These are phyloP conservation scores for Quercus rubra DNA, from an alignment of 306 rosid genomes.

Conservation along the genomic window DNA sequence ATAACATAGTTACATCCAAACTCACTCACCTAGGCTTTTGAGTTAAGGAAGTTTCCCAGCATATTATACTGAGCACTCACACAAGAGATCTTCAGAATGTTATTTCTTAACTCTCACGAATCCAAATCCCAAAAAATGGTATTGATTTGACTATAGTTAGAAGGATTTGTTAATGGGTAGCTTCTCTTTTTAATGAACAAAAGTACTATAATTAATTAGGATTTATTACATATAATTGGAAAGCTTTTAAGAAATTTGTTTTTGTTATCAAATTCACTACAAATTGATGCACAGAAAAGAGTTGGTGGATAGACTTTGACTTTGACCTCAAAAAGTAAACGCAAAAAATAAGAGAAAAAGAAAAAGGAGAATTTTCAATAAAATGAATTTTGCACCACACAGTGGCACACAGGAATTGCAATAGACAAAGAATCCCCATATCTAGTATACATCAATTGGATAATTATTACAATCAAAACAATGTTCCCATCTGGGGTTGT, in stretches of 20 bases:
- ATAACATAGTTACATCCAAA: not conserved
- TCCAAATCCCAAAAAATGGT: not conserved
- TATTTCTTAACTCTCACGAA: not conserved
- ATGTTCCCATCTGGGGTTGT: not conserved
- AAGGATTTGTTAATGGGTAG: not conserved
- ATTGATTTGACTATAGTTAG: not conserved
- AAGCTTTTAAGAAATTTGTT: not conserved
- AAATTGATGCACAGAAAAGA: not conserved
- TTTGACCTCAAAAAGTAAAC: not conserved
- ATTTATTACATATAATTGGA: not conserved
- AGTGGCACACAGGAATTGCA: too few species aligned
- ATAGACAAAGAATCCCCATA: too few species aligned
- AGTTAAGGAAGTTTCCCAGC: not conserved
- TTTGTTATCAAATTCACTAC: not conserved
- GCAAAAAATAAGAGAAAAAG: not conserved
- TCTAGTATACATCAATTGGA: too few species aligned
- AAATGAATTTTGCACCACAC: not conserved
- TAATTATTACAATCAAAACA: too few species aligned
- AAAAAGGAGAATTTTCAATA: not conserved
- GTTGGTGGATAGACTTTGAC: not conserved
- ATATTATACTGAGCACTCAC: not conserved
- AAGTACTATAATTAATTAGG: not conserved
- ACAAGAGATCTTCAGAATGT: not conserved
- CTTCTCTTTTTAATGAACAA: not conserved
- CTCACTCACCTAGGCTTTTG: not conserved